Percentiles rank a stretch among this genome's conserved stretches.
Evolutionary conservation across 1,284 basidiomycete genomes (phyloP).

Genomic region (Melanopsichium pennsylvanicum): DNA sequence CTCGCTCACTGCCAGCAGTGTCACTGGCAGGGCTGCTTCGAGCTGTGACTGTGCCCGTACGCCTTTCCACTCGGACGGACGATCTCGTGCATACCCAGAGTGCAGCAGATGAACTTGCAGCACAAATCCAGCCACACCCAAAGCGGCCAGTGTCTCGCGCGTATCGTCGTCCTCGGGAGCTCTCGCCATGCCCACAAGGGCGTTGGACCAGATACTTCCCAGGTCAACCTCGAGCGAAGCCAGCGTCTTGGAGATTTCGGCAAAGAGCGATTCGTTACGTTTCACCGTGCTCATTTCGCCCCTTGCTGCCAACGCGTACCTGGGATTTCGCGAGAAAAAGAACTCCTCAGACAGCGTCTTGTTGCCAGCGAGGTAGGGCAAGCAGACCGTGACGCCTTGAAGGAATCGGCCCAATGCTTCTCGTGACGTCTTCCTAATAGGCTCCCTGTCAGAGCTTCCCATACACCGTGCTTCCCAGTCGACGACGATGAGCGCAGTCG

Average conservation of each 20-base stretch:
- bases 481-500: conserved; percentile 27
- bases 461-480: conserved; percentile 39
- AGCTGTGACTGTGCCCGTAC: conserved; percentile 28
- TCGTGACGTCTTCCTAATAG: conserved; percentile 19
- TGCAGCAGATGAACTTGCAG: conserved; percentile 32
- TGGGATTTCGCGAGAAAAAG: conserved; percentile 19
- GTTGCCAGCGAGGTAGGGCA: conserved; percentile 27
- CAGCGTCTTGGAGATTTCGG: conserved; percentile 40
- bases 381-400: conserved; percentile 29
- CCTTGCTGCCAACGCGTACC: conserved; percentile 13
- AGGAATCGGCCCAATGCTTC: conserved; percentile 35
- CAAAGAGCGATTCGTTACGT: conserved; percentile 30
- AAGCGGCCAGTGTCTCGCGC: conserved; percentile 22
- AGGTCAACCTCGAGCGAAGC: conserved; percentile 34
- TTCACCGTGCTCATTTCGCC: conserved; percentile 16
- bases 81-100: conserved; percentile 31
- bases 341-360: conserved; percentile 25
- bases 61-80: conserved; percentile 33
- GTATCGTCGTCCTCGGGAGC: conserved; percentile 27
- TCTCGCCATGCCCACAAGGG: conserved; percentile 23
- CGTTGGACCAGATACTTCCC: conserved; percentile 27
- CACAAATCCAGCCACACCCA: conserved; percentile 32
- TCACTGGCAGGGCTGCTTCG: conserved; percentile 34
- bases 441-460: conserved; percentile 15
- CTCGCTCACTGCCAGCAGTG: conserved; percentile 22